Evolutionary conservation across 768 basidiomycete species (phyloP).

Genomic region (Bullera alba): DNA sequence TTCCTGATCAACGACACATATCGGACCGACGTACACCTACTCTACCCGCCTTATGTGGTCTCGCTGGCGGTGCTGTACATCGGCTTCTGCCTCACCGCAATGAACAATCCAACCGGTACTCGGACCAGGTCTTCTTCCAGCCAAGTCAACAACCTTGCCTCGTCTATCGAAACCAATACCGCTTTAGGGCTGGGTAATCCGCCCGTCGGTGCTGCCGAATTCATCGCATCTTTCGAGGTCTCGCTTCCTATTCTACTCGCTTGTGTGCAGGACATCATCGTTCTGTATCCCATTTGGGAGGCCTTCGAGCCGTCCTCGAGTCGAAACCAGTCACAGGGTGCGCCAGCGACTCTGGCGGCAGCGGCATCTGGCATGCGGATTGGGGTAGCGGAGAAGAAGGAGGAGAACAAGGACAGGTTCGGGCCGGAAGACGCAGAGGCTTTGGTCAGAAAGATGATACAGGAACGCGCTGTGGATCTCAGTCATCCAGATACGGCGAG

Average conservation of each 20-base stretch:
- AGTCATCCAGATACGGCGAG: conserved; percentile 33
- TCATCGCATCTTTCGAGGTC: conserved; percentile 79
- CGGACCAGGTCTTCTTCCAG: conserved; percentile 40
- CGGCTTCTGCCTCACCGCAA: conserved; percentile 66
- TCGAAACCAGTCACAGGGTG: background rate
- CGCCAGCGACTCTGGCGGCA: background rate
- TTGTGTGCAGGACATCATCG: conserved; percentile 83
- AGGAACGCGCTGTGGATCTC: conserved; percentile 31
- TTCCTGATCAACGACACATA: conserved; percentile 96
- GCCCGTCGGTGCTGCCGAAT: conserved; percentile 48
- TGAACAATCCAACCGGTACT: conserved; percentile 43
- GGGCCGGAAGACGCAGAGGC: conserved; percentile 33
- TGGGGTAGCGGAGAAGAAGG: background rate
- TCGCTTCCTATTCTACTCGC: conserved; percentile 72
- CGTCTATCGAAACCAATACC: conserved; percentile 44
- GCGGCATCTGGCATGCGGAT: background rate
- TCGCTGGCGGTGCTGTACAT: conserved; percentile 88
- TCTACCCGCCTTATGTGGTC: conserved; percentile 91
- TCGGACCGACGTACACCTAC: conserved; percentile 82
- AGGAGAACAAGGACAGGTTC: conserved; percentile 19
- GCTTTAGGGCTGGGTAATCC: conserved; percentile 12
- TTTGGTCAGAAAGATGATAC: conserved; percentile 34
- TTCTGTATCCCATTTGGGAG: conserved; percentile 83
- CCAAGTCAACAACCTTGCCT: conserved; percentile 45
- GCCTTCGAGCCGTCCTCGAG: conserved; percentile 53